phyloP scores from a whole-genome alignment of 2,329 filamentous ascomycete genomes.

The Elsinoe arachidis region DNA sequence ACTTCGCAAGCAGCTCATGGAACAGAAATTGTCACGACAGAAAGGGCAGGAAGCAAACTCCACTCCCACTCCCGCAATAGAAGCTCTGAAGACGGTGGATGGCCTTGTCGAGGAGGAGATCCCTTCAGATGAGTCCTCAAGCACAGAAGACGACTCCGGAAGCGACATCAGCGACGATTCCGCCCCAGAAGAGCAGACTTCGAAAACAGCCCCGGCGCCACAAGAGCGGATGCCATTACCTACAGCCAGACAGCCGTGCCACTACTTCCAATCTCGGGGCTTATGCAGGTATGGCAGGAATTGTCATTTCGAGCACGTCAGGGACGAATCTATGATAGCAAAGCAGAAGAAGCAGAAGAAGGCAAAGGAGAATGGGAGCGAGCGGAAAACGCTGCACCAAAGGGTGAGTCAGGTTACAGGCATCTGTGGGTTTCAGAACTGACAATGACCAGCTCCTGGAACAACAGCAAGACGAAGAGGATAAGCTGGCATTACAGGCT shows the following conservation, averaged over 20 bases:
- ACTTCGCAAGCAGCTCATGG: not conserved
- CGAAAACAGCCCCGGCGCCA: constrained; percentile 22
- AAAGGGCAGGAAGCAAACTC: not conserved
- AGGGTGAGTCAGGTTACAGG: constrained; percentile 8
- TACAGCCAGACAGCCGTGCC: constrained; percentile 20
- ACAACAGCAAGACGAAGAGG: constrained; percentile 36
- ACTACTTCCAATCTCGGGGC: constrained; percentile 25
- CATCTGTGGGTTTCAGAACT: not conserved
- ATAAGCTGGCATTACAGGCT: constrained; percentile 35
- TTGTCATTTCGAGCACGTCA: constrained; percentile 28
- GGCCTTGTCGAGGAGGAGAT: not conserved
- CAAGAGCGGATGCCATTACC: constrained; percentile 11
- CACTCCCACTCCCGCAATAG: not conserved
- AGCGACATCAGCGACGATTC: constrained; percentile 26
- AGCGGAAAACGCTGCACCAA: constrained; percentile 17
- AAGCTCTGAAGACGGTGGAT: not conserved
- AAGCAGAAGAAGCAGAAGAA: constrained; percentile 5
- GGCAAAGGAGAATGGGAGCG: constrained; percentile 10
- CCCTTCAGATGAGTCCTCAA: constrained; percentile 20
- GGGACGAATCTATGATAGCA: not conserved
- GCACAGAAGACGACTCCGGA: constrained; percentile 19
- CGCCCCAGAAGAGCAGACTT: constrained; percentile 32
- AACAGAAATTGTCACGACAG: not conserved
- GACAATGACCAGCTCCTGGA: constrained; percentile 27
- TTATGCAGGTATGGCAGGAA: constrained; percentile 26